A percentile compares a stretch with the other conserved stretches of the same genome.
Conservation (phyloP, 2,329 filamentous ascomycete genomes). For the Arthrinium puccinioides region DNA sequence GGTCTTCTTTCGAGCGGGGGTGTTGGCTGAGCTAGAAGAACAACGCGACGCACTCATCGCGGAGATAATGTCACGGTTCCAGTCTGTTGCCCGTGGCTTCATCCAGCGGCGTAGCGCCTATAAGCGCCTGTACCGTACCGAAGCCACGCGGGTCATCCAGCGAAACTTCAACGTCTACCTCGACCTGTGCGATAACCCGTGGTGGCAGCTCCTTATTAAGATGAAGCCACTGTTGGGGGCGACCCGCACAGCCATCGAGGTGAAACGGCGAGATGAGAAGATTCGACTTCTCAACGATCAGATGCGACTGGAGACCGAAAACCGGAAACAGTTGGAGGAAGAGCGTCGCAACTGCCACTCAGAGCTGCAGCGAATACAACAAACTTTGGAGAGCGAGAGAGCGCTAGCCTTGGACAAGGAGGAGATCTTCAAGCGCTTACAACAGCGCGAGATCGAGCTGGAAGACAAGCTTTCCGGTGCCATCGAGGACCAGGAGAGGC, state of each 20-base stretch:
- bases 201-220: conserved; percentile 92
- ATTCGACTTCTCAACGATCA: conserved; percentile 82
- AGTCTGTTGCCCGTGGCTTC: conserved; percentile 86
- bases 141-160: conserved; percentile 92
- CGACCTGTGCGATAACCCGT: conserved; percentile 83
- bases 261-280: conserved; percentile 91
- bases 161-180: conserved; percentile 90
- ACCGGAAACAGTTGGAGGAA: conserved; percentile 78
- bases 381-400: conserved; percentile 90
- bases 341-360: conserved; percentile 80
- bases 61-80: conserved; percentile 89
- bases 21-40: conserved; percentile 94
- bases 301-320: conserved; percentile 67
- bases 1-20: conserved; percentile 94
- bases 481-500: conserved; percentile 85
- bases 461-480: conserved; percentile 89
- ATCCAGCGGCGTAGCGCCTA: conserved; percentile 80
- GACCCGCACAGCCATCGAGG: conserved; percentile 84
- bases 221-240: conserved; percentile 94
- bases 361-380: conserved; percentile 84
- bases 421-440: conserved; percentile 96
- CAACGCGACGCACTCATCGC: conserved; percentile 87
- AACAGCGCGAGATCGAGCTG: conserved; percentile 83
- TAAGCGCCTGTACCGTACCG: conserved; percentile 89
- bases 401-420: conserved; percentile 97